These are phyloP conservation scores for Protoeuglena noctilucae DNA, from an alignment of 139 green algal genomes.

Conservation along the genomic window DNA sequence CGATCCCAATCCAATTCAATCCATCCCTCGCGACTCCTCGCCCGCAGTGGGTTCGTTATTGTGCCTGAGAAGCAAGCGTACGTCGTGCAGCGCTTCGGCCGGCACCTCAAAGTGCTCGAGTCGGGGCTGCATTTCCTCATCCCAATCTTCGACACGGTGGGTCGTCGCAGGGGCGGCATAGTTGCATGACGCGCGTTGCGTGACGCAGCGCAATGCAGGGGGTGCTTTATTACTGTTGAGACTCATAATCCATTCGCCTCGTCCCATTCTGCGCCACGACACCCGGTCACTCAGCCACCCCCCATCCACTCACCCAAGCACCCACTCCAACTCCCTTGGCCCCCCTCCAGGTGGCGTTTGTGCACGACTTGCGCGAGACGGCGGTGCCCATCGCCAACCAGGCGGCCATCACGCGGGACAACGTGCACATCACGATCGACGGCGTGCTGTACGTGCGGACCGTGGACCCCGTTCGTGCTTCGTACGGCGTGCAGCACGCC, in stretches of 20 bases:
- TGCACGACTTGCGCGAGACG: constrained; percentile 75
- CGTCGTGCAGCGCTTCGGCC: constrained; percentile 72
- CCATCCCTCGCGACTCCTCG: too few species aligned
- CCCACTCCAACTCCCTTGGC: too few species aligned
- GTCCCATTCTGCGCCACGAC: too few species aligned
- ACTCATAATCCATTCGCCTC: too few species aligned
- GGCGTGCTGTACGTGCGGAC: constrained; percentile 87
- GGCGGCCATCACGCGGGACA: constrained; percentile 86
- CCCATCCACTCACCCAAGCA: too few species aligned
- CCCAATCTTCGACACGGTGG: constrained; percentile 51
- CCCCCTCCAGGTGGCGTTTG: constrained; percentile 60
- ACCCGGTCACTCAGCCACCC: too few species aligned
- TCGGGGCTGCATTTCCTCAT: constrained; percentile 88
- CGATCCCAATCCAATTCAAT: too few species aligned
- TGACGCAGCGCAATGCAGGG: too few species aligned
- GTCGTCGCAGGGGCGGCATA: too few species aligned
- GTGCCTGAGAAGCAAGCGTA: constrained; percentile 13
- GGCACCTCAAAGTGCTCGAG: constrained; percentile 55
- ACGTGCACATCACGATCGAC: constrained; percentile 92
- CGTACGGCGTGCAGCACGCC: constrained; percentile 86
- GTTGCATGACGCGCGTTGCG: too few species aligned
- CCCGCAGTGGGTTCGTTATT: background rate
- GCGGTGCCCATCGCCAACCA: constrained; percentile 65
- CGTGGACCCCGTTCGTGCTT: constrained; percentile 65
- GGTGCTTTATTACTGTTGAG: too few species aligned